Conservation (phyloP, 768 basidiomycete species). For the Trametes villosa region DNA sequence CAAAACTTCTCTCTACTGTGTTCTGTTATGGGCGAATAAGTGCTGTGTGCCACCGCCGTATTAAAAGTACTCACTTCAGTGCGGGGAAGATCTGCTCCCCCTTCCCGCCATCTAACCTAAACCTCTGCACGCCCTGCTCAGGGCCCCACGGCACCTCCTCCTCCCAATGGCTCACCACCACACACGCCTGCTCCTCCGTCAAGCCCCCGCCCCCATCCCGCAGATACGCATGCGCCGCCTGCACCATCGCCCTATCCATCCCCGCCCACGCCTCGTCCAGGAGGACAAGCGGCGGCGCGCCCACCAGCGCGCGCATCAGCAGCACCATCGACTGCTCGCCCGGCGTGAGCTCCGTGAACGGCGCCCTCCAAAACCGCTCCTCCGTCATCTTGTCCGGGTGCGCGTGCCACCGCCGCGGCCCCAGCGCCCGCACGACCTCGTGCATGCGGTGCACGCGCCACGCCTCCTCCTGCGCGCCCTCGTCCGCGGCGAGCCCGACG, state of each 20-base stretch:
- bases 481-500: constrained; percentile 49
- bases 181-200: constrained; percentile 66
- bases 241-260: constrained; percentile 83
- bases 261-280: constrained; percentile 94
- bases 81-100: constrained; percentile 19
- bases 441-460: constrained; percentile 51
- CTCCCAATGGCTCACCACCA: constrained; percentile 91
- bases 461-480: constrained; percentile 42
- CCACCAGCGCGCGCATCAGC: constrained; percentile 85
- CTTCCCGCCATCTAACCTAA: constrained; percentile 40
- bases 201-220: constrained; percentile 52
- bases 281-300: constrained; percentile 71
- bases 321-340: constrained; percentile 83
- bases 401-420: constrained; percentile 55
- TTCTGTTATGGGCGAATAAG: too few species aligned
- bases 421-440: constrained; percentile 67
- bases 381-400: constrained; percentile 16
- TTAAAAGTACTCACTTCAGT: not conserved
- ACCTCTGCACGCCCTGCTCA: constrained; percentile 53
- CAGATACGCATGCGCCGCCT: constrained; percentile 64
- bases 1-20: too few species aligned
- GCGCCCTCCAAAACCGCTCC: constrained; percentile 48
- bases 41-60: too few species aligned
- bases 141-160: constrained; percentile 86
- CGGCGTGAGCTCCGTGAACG: constrained; percentile 67